These are phyloP conservation scores for Calocybe gambosa DNA, from an alignment of 1,284 basidiomycete species.

Conservation along the genomic window DNA sequence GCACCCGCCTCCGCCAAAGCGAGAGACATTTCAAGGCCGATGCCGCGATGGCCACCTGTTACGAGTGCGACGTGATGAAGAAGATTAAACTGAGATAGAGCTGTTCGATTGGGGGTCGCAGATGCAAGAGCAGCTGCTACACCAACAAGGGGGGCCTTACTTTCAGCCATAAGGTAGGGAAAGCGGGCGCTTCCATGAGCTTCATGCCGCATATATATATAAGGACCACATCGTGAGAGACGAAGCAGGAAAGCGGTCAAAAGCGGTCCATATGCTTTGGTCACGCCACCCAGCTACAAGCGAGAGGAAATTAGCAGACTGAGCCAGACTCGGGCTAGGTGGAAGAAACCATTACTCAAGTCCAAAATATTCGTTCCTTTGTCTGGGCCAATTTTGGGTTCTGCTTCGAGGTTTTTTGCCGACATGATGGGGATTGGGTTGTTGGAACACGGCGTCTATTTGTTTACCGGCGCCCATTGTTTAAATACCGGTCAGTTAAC, in stretches of 20 bases:
- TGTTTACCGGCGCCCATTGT: not conserved
- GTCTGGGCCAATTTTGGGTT: no score
- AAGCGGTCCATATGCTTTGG: not conserved
- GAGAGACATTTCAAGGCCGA: conserved; percentile 73
- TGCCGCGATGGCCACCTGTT: conserved; percentile 54
- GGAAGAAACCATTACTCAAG: no score
- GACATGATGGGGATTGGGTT: no score
- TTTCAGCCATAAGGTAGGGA: conserved; percentile 2
- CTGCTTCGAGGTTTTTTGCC: no score
- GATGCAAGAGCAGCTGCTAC: conserved; percentile 17
- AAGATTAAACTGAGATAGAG: conserved; percentile 36
- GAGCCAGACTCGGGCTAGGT: no score
- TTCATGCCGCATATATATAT: not conserved
- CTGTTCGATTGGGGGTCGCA: conserved; percentile 16
- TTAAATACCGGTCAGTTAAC: not conserved
- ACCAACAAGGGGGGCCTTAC: conserved; percentile 10
- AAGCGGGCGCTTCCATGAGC: not conserved
- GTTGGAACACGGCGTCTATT: not conserved
- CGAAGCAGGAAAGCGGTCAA: not conserved
- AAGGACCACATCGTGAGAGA: not conserved
- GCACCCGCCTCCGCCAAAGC: conserved; percentile 54
- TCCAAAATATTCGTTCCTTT: no score
- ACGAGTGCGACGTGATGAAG: conserved; percentile 41
- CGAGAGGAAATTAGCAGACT: no score
- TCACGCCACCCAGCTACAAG: not conserved